A percentile compares a stretch with the other conserved stretches of the same genome.
These are phyloP conservation scores for Byssoonygena ceratinophila DNA, from an alignment of 2,329 filamentous ascomycete genomes.

Conservation along the genomic window DNA sequence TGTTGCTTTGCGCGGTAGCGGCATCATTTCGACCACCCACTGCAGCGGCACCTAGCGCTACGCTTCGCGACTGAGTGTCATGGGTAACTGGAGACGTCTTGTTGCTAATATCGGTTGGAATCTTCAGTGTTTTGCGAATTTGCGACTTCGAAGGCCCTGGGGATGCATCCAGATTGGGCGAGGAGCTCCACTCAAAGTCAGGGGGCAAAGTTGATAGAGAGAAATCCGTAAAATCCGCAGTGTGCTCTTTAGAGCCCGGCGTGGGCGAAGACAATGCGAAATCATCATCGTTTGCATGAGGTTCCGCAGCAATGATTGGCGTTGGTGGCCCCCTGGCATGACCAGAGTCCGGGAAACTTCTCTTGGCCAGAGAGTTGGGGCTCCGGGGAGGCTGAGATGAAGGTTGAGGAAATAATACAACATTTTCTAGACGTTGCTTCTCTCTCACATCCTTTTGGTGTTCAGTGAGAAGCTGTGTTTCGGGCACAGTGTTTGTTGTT, in stretches of 20 bases:
- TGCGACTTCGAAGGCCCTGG: background rate
- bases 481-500: constrained; percentile 37
- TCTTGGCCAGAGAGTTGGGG: constrained; percentile 23
- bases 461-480: constrained; percentile 68
- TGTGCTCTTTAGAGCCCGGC: constrained; percentile 30
- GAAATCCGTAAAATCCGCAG: constrained; percentile 6
- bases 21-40: background rate
- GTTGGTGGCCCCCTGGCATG: constrained; percentile 28
- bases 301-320: constrained; percentile 32
- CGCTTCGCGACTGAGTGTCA: background rate
- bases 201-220: constrained; percentile 12
- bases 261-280: constrained; percentile 46
- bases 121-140: background rate
- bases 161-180: constrained; percentile 3
- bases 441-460: constrained; percentile 67
- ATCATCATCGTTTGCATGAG: constrained; percentile 34
- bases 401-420: constrained; percentile 52
- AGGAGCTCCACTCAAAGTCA: constrained; percentile 10
- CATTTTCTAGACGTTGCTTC: constrained; percentile 54
- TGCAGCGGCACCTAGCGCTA: background rate
- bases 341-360: constrained; percentile 20
- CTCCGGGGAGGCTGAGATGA: constrained; percentile 20
- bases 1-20: background rate
- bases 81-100: background rate
- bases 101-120: background rate